These are phyloP conservation scores for Corinectria fuckeliana DNA, from an alignment of 2,329 filamentous ascomycete species.

Conservation along the genomic window DNA sequence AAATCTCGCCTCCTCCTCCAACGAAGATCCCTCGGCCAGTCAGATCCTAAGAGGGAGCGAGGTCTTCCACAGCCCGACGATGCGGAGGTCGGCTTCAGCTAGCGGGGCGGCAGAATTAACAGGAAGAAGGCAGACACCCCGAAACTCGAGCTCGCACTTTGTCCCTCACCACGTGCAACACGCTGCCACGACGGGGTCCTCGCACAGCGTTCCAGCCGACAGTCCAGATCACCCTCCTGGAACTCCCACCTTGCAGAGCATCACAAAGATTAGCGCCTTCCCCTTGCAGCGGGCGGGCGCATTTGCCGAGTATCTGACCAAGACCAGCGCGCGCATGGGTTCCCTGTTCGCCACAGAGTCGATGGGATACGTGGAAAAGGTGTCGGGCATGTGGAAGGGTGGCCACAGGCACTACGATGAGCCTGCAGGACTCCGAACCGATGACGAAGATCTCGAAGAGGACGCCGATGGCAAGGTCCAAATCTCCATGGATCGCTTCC, in stretches of 20 bases:
- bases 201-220: constrained; percentile 19
- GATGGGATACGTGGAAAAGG: constrained; percentile 95
- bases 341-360: constrained; percentile 85
- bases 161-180: constrained; percentile 32
- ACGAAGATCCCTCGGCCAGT: constrained; percentile 84
- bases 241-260: constrained; percentile 57
- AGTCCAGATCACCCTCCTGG: constrained; percentile 26
- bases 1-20: constrained; percentile 70
- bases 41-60: constrained; percentile 89
- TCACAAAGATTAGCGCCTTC: constrained; percentile 71
- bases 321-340: constrained; percentile 80
- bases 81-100: constrained; percentile 58
- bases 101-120: constrained; percentile 35
- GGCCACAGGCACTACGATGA: constrained; percentile 87
- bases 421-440: constrained; percentile 56
- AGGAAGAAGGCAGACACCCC: constrained; percentile 22
- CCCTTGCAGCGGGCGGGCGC: constrained; percentile 84
- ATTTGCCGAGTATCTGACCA: constrained; percentile 82
- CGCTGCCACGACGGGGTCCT: constrained; percentile 49
- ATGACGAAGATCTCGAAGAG: constrained; percentile 62
- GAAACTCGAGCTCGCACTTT: constrained; percentile 21
- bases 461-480: constrained; percentile 70
- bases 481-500: constrained; percentile 79
- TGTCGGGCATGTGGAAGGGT: constrained; percentile 96
- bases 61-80: constrained; percentile 82